phyloP scores from a whole-genome alignment of 1,284 basidiomycete species.

The Cryptococcus sp. region DNA sequence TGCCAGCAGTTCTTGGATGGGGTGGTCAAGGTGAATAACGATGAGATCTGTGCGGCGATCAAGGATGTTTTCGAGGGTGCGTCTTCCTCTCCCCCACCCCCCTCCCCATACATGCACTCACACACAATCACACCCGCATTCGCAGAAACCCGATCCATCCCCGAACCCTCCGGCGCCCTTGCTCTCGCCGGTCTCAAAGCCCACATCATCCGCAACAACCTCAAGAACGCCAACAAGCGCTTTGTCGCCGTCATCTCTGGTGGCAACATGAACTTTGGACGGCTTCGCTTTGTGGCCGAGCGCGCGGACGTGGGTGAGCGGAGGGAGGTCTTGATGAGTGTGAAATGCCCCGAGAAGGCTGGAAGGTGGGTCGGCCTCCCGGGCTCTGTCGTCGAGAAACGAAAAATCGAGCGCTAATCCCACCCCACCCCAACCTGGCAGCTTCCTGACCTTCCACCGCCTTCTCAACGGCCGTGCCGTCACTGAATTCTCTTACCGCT shows the following conservation, averaged over 20 bases:
- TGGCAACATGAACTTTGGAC: constrained; percentile 98
- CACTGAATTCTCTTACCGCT: constrained; percentile 97
- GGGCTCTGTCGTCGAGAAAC: too few relatives aligned
- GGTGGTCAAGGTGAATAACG: constrained; percentile 82
- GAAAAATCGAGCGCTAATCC: constrained; percentile 1
- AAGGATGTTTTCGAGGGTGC: constrained; percentile 97
- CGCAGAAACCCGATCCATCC: constrained; percentile 85
- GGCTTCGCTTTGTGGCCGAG: constrained; percentile 93
- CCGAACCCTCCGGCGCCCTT: constrained; percentile 95
- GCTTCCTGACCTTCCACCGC: constrained; percentile 82
- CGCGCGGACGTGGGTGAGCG: constrained; percentile 96
- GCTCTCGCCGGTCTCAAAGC: constrained; percentile 89
- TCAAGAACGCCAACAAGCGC: constrained; percentile 75
- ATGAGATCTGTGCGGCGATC: constrained; percentile 97
- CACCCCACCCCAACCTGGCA: constrained; percentile 41
- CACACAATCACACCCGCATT: too few relatives aligned
- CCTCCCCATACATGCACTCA: neutral
- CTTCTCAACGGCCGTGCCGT: constrained; percentile 85
- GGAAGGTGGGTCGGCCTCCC: constrained; percentile 63
- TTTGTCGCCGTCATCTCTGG: constrained; percentile 92
- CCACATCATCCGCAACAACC: constrained; percentile 74
- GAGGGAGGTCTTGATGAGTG: constrained; percentile 84
- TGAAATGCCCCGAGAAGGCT: constrained; percentile 86
- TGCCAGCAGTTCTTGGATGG: constrained; percentile 83
- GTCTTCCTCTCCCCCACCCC: constrained; percentile 14